Evolutionary conservation across 2,329 filamentous ascomycete species (phyloP), one percentile per base, ranked within the genome.

Genomic region (Cordyceps pruinosa): DNA sequence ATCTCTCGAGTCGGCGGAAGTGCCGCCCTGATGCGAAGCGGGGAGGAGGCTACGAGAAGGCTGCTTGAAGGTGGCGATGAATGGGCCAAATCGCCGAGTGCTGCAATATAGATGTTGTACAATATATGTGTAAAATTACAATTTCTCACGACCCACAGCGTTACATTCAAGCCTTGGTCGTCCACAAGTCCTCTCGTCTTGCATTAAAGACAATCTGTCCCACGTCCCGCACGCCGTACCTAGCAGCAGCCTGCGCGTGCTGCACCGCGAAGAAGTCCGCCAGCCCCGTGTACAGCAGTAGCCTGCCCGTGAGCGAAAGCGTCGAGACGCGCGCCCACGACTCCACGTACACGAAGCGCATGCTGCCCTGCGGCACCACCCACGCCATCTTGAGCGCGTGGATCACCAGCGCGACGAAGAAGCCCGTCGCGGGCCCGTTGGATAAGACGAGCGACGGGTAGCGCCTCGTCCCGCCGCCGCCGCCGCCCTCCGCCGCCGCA

Each of bases 361-460:
- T 86, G 61, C 80, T 80, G 28, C 77, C 72, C 21, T 75, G 69
- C 0, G 78, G 78, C 26, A 75, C 72, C 6, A 76, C 10, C 54
- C 63, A 73, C 34, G 76, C 63, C 12, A 82, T 59, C 65, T 78
- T 82, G 48, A 84, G 65, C 0, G 74, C 1, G 39, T 79, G 75
- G 0, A 77, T 79, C 0, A 75, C 73, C 2, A 82, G 53, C 2
- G 77, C 80, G 48, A 96, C 77, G 35, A 96, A 86, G 60, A 96
- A 90, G 1, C 87, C 90, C 0, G 90, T 96, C 0, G 88, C 93
- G 0, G 93, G 93, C 0, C 93, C 93, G 66, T 97, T 97, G 52
- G 88, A 90, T 55, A 95, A 75, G 55, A 97, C 86, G 2, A 93
- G 73, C 65, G 90, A 85, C 0, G 90, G 92, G 59, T 83, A 85